Evolutionary conservation across 2,329 filamentous ascomycete species (phyloP), one percentile per base, ranked within the genome.

Genomic region (Pseudocercospora cruenta): DNA sequence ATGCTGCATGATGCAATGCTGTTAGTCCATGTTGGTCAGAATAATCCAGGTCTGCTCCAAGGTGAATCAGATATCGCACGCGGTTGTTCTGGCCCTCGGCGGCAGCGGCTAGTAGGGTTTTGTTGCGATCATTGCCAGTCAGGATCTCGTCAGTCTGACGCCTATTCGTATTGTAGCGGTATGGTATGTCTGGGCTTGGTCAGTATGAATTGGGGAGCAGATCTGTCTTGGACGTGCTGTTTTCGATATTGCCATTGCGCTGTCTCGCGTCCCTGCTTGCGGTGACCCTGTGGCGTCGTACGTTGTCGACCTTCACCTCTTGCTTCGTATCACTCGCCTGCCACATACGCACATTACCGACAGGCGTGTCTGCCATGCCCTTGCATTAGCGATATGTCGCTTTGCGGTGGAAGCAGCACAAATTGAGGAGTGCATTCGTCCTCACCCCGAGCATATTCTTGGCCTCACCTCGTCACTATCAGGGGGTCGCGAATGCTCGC

Each of bases 1-100:
- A 51, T 8, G 60, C 60, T 22, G 60, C 60, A 62, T 54, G 49
- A 26, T 62, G 60, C n/a, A 62, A 45, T 22, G 60, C 60, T 8
- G 45, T 62, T 21, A 62, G 12, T 14, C 60, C 60, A 45, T 51
- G 47, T 14, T 55, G 9, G 19, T 54, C 49, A n/a, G 19, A 14
- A 43, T 16, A 28, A 24, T 62, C 47, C 49, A 62, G 21, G 24
- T 62, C 60, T 19, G 49, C 49, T n/a, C 59, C 59, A 5, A 53
- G 47, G 12, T 53, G 33, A 47, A 62, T 31, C 36, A 62, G 45
- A 28, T 62, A 31, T 24, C 59, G 45, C 9, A 53, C 59, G 9
- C 59, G 59, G 9, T 53, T 45, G 19, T 22, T 54, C 28, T 62
- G 59, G 43, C 59, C 59, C 28, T 62, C 59, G 2, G 45, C 43